Conservation (phyloP, 169 alveolate genomes). For the Theileria sp. region DNA sequence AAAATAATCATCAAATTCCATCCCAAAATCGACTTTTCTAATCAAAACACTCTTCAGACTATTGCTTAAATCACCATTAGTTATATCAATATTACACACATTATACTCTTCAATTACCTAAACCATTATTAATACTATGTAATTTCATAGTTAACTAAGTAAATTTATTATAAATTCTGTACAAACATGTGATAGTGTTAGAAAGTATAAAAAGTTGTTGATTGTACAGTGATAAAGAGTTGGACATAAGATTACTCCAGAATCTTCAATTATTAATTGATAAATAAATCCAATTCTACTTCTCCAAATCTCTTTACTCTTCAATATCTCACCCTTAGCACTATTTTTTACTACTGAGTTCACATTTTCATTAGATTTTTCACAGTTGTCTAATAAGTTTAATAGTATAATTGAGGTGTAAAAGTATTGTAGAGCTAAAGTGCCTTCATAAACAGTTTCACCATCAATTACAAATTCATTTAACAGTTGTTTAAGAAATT, state of each 20-base stretch:
- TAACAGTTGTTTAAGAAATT: conserved; percentile 7
- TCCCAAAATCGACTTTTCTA: not conserved
- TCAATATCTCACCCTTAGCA: not conserved
- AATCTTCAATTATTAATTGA: conserved; percentile 44
- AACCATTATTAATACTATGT: not conserved
- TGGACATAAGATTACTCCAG: conserved; percentile 32
- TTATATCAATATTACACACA: not conserved
- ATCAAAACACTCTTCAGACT: not conserved
- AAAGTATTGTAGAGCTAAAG: conserved; percentile 37
- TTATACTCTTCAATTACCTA: not conserved
- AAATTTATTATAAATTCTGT: too few relatives aligned
- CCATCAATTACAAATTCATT: conserved; percentile 57
- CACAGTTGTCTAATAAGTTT: not conserved
- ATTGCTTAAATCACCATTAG: not conserved
- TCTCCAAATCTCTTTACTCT: conserved; percentile 56
- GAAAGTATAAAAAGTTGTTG: conserved; percentile 2
- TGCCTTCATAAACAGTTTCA: conserved; percentile 52
- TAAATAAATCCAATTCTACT: conserved; percentile 50
- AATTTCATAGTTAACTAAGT: too few relatives aligned
- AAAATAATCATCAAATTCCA: conserved; percentile 25
- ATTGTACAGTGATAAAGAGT: conserved; percentile 30
- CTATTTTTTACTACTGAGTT: not conserved
- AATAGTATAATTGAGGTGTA: conserved; percentile 36
- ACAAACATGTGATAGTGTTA: conserved; percentile 24
- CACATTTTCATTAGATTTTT: not conserved